phyloP scores from a whole-genome alignment of 306 rosid species.

The Hippophae gyantsensis region DNA sequence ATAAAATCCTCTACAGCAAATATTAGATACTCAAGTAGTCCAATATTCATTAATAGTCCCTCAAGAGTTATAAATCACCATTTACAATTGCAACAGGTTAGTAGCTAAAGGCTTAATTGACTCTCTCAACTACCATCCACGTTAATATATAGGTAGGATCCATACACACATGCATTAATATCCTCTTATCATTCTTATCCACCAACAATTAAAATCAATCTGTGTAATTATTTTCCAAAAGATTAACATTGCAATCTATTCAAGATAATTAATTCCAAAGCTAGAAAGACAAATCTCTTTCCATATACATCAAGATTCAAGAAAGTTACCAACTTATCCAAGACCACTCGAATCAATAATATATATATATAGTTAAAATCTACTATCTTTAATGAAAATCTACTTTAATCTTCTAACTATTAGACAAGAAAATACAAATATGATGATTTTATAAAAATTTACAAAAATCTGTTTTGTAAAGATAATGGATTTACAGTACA shows the following conservation, averaged over 20 bases:
- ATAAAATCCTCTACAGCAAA: too few relatives aligned
- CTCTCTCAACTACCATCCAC: constrained; percentile 51
- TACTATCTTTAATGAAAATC: too few relatives aligned
- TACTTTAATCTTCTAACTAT: too few relatives aligned
- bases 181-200: constrained; percentile 44
- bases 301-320: constrained; percentile 13
- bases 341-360: constrained; percentile 27
- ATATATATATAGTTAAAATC: too few relatives aligned
- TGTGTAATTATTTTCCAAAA: constrained; percentile 24
- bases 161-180: constrained; percentile 61
- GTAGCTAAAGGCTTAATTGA: constrained; percentile 39
- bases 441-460: too few relatives aligned
- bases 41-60: constrained; percentile 12
- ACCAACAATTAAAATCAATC: constrained; percentile 40
- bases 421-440: too few relatives aligned
- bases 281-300: constrained; percentile 23
- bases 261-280: constrained; percentile 12
- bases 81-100: constrained; percentile 17
- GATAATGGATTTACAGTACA: too few relatives aligned
- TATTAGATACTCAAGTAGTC: too few relatives aligned
- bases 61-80: constrained; percentile 14
- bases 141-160: constrained; percentile 31
- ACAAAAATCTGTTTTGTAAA: too few relatives aligned
- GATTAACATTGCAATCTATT: constrained; percentile 24
- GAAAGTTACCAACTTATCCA: too few relatives aligned